These are phyloP conservation scores for Suillus luteus DNA, from an alignment of 768 basidiomycete genomes.

Conservation along the genomic window DNA sequence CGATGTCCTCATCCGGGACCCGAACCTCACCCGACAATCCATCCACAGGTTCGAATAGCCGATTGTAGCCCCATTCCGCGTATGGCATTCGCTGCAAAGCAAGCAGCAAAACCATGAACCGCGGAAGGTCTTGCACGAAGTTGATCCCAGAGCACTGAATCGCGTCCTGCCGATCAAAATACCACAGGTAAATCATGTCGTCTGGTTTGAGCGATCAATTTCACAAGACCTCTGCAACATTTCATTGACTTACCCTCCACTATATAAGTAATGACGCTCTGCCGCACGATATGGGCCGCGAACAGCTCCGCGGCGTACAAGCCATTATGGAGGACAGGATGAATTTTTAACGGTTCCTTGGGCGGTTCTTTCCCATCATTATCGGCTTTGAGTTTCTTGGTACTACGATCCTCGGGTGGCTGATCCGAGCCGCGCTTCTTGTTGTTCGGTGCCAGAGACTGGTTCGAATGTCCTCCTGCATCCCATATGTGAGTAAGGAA, in stretches of 20 bases:
- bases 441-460: neutral
- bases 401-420: no score
- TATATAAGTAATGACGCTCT: neutral
- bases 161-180: slow-evolving; percentile 3
- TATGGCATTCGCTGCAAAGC: slow-evolving; percentile 15
- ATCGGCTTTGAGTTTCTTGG: neutral
- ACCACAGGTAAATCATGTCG: slow-evolving; percentile 11
- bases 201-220: neutral
- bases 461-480: neutral
- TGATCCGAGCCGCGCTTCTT: neutral
- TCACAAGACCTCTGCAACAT: neutral
- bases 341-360: neutral
- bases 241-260: neutral
- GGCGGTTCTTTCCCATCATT: no score
- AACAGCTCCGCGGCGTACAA: slow-evolving; percentile 8
- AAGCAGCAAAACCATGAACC: slow-evolving; percentile 16
- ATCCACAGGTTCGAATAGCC: neutral
- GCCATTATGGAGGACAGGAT: slow-evolving; percentile 3
- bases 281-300: slow-evolving; percentile 5
- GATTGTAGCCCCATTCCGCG: slow-evolving; percentile 17
- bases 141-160: slow-evolving; percentile 19
- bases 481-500: neutral
- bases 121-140: slow-evolving; percentile 19
- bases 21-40: neutral
- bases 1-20: neutral